A percentile compares a stretch with the other conserved stretches of the same genome.
Conservation (phyloP, 1,284 basidiomycete genomes). For the Chondrostereum purpureum region DNA sequence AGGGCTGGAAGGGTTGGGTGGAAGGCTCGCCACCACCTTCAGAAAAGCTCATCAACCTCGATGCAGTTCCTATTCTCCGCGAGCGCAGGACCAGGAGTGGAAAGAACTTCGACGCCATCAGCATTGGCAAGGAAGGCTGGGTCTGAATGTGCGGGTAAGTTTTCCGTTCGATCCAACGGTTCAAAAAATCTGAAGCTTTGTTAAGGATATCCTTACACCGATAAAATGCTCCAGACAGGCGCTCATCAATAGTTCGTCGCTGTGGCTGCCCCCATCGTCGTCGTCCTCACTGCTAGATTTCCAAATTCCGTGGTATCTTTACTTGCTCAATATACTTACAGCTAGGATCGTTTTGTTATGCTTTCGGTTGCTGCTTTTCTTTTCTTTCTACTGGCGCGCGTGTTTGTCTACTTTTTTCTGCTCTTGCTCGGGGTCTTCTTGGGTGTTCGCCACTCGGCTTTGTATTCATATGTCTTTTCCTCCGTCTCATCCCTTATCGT, state of each 20-base stretch:
- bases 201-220: conserved; percentile 14
- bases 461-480: too few relatives aligned
- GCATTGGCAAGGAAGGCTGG: conserved; percentile 47
- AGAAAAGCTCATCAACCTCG: conserved; percentile 72
- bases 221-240: background rate
- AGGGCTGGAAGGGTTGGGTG: conserved; percentile 84
- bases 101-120: conserved; percentile 74
- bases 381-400: background rate
- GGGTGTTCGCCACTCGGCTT: background rate
- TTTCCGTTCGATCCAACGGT: conserved; percentile 14
- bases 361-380: conserved; percentile 5
- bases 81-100: conserved; percentile 71
- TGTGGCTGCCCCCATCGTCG: too few relatives aligned
- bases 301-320: background rate
- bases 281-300: too few relatives aligned
- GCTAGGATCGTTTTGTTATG: background rate
- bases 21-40: conserved; percentile 75
- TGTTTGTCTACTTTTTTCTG: conserved; percentile 2
- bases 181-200: conserved; percentile 27
- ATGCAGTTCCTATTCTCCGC: conserved; percentile 49
- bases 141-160: conserved; percentile 27
- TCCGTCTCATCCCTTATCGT: background rate
- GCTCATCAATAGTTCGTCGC: conserved; percentile 4
- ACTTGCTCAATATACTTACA: background rate
- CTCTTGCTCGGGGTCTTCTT: background rate